A percentile compares a stretch with the other conserved stretches of the same genome.
phyloP scores from a whole-genome alignment of 225 moss, liverwort and hornwort genomes.

The Lunularia cruciata region DNA sequence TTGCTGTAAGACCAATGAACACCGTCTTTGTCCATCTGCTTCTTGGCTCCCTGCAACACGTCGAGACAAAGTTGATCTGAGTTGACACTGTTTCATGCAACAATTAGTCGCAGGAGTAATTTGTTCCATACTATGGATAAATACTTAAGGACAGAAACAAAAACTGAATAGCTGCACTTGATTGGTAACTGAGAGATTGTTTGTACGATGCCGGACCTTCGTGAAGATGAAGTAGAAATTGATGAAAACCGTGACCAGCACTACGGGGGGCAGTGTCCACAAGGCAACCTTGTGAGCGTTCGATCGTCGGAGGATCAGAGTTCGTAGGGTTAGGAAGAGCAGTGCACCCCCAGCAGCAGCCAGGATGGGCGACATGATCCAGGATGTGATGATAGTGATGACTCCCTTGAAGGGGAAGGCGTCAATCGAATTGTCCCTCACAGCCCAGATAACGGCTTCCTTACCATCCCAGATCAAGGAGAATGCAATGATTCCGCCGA shows the following conservation, averaged over 20 bases:
- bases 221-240: constrained; percentile 40
- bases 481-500: constrained; percentile 3
- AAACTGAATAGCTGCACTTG: too few relatives aligned
- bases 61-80: too few relatives aligned
- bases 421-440: not conserved
- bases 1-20: constrained; percentile 35
- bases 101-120: too few relatives aligned
- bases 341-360: constrained; percentile 13
- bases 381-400: constrained; percentile 25
- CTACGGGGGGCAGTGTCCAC: constrained; percentile 29
- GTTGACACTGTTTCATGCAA: too few relatives aligned
- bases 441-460: constrained; percentile 5
- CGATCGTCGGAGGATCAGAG: constrained; percentile 20
- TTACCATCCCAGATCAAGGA: constrained; percentile 4
- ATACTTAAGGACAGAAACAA: too few relatives aligned
- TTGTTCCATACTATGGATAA: too few relatives aligned
- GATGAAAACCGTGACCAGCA: constrained; percentile 33
- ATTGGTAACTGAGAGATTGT: too few relatives aligned
- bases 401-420: constrained; percentile 40
- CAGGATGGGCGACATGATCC: constrained; percentile 22
- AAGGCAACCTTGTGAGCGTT: constrained; percentile 30
- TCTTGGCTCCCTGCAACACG: constrained; percentile 31
- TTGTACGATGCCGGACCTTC: constrained; percentile 8
- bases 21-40: constrained; percentile 14
- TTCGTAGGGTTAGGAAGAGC: constrained; percentile 16